Evolutionary conservation across 805 yeast species (phyloP).

Genomic region (Crinitomyces ghanaensis): DNA sequence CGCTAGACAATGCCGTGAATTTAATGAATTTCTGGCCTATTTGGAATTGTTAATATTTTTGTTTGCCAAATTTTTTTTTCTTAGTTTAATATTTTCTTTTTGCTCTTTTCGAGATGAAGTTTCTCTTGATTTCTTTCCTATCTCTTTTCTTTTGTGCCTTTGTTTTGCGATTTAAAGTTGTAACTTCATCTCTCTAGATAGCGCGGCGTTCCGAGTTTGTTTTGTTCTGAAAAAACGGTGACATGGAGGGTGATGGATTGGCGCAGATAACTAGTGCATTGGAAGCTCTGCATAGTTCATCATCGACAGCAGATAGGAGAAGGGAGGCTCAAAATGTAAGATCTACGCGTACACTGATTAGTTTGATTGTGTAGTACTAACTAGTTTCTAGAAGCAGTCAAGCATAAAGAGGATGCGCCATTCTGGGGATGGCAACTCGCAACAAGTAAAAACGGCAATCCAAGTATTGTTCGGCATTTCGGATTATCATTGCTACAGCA

Average conservation of each 20-base stretch:
- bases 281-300: slow-evolving; percentile 32
- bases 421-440: slow-evolving; percentile 87
- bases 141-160: too few relatives aligned
- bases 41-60: too few relatives aligned
- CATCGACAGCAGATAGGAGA: slow-evolving; percentile 27
- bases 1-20: too few relatives aligned
- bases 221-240: too few relatives aligned
- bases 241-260: slow-evolving; percentile 36
- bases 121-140: too few relatives aligned
- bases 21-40: too few relatives aligned
- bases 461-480: slow-evolving; percentile 74
- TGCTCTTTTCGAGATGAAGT: too few relatives aligned
- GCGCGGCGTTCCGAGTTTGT: too few relatives aligned
- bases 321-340: slow-evolving; percentile 39
- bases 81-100: too few relatives aligned
- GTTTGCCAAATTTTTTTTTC: too few relatives aligned
- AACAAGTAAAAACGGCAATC: slow-evolving; percentile 43
- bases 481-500: slow-evolving; percentile 73
- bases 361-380: background rate
- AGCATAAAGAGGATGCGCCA: slow-evolving; percentile 73
- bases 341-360: background rate
- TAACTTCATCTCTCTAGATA: too few relatives aligned
- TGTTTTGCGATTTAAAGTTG: too few relatives aligned
- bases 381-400: slow-evolving; percentile 61
- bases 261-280: slow-evolving; percentile 69